Evolutionary conservation across 805 yeast genomes (phyloP).

Genomic region (Teunomyces atbi): DNA sequence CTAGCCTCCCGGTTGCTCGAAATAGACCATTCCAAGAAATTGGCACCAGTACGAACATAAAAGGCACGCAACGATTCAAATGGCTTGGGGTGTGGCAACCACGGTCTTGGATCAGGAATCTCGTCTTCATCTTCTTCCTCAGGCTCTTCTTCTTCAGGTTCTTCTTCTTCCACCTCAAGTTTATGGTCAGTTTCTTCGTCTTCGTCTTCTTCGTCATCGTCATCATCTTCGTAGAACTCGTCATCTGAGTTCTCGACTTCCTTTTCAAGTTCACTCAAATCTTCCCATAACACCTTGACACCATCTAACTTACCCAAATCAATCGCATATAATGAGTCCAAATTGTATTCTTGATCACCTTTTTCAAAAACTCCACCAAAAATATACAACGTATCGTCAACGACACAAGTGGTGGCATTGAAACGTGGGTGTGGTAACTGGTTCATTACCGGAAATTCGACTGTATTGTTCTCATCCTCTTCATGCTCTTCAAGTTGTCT

Average conservation of each 20-base stretch:
- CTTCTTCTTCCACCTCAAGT: constrained; percentile 42
- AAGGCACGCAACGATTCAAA: constrained; percentile 83
- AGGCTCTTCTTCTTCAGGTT: constrained; percentile 64
- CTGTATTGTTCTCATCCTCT: constrained; percentile 35
- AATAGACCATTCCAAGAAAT: constrained; percentile 90
- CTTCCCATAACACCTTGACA: constrained; percentile 87
- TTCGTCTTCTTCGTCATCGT: constrained; percentile 56
- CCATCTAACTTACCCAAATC: constrained; percentile 89
- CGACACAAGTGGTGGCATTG: constrained; percentile 80
- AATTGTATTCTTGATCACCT: constrained; percentile 79
- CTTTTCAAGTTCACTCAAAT: constrained; percentile 55
- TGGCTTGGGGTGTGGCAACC: constrained; percentile 96
- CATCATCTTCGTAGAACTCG: constrained; percentile 51
- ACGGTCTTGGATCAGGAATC: constrained; percentile 89
- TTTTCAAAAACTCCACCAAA: constrained; percentile 90
- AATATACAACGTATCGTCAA: constrained; percentile 78
- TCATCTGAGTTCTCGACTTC: constrained; percentile 62
- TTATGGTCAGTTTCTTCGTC: constrained; percentile 54
- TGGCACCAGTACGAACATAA: constrained; percentile 82
- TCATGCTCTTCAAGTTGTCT: constrained; percentile 38
- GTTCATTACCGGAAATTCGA: constrained; percentile 54
- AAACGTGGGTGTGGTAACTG: constrained; percentile 86
- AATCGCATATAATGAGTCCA: constrained; percentile 83
- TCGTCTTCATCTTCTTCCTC: constrained; percentile 58
- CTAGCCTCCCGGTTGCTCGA: constrained; percentile 80